A percentile compares a stretch with the other conserved stretches of the same genome.
Conservation (phyloP, 495 filamentous ascomycete species). For the Astrothelium macrocarpum region DNA sequence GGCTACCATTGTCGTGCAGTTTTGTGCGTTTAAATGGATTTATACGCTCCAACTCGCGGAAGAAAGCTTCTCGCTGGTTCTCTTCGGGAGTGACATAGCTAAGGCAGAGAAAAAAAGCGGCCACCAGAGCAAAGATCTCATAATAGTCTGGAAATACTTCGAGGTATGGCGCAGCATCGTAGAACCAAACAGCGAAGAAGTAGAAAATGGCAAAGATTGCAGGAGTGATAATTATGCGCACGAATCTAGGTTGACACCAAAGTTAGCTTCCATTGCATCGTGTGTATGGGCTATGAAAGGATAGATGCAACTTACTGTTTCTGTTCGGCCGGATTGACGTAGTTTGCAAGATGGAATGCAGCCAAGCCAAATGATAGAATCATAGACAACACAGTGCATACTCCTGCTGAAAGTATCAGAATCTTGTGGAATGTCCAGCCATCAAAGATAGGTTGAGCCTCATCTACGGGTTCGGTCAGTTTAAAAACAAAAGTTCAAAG, state of each 20-base stretch:
- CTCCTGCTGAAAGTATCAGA: conserved; percentile 2
- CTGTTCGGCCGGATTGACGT: conserved; percentile 11
- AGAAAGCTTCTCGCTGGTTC: conserved; percentile 5
- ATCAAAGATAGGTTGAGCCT: background rate
- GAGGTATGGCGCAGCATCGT: conserved; percentile 8
- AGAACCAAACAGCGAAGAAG: conserved; percentile 11
- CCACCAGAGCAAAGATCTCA: conserved; percentile 12
- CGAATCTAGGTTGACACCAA: background rate
- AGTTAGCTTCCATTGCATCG: background rate
- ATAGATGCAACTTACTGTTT: conserved; percentile 4
- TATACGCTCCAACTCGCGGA: conserved; percentile 7
- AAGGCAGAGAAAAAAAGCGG: conserved; percentile 12
- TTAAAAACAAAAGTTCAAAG: no score
- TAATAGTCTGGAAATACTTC: conserved; percentile 8
- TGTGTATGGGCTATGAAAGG: background rate
- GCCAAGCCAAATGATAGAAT: conserved; percentile 3
- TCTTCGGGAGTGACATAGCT: conserved; percentile 10
- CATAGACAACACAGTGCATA: conserved; percentile 3
- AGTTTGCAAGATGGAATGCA: conserved; percentile 6
- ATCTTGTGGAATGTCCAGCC: conserved; percentile 13
- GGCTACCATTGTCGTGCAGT: conserved; percentile 9
- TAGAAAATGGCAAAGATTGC: conserved; percentile 11
- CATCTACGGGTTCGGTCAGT: no score
- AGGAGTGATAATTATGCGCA: conserved; percentile 11
- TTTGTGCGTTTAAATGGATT: background rate